phyloP scores from a whole-genome alignment of 2,329 filamentous ascomycete species.

The Eurotiales sp. region DNA sequence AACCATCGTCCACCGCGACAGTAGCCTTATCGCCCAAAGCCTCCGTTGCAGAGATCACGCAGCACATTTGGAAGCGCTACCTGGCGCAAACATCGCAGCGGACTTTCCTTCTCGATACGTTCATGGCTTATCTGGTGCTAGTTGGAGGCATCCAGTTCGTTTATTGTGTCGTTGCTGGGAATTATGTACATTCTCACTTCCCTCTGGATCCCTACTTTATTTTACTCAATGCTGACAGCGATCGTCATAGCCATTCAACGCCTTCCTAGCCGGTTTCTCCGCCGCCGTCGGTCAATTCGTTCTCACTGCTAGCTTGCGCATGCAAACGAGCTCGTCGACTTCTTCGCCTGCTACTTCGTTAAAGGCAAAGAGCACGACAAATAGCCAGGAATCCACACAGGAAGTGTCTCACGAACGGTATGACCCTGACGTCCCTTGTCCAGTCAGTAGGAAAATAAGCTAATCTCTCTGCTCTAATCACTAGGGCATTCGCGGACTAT shows the following conservation, averaged over 20 bases:
- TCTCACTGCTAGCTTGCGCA: conserved; percentile 81
- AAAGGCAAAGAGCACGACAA: conserved; percentile 25
- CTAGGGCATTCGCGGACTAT: conserved; percentile 91
- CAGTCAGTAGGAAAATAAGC: background rate
- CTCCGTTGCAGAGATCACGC: conserved; percentile 55
- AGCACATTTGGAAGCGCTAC: conserved; percentile 75
- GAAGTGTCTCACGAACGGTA: conserved; percentile 41
- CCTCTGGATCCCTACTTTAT: background rate
- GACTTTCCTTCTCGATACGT: conserved; percentile 85
- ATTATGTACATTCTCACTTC: conserved; percentile 67
- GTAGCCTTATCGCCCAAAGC: conserved; percentile 37
- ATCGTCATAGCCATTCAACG: conserved; percentile 99
- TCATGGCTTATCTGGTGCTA: conserved; percentile 80
- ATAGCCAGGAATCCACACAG: conserved; percentile 8
- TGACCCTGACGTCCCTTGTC: conserved; percentile 12
- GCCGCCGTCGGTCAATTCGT: conserved; percentile 97
- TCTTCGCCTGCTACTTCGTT: conserved; percentile 14
- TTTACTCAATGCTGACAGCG: too few species aligned
- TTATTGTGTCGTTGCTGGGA: conserved; percentile 87
- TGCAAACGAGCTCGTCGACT: conserved; percentile 76
- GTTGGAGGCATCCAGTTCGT: conserved; percentile 89
- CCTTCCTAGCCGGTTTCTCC: conserved; percentile 91
- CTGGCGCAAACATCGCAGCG: conserved; percentile 77
- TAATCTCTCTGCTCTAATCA: too few species aligned
- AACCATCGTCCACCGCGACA: conserved; percentile 27